phyloP scores from a whole-genome alignment of 1,284 basidiomycete genomes.

The Microbotryum violaceum region DNA sequence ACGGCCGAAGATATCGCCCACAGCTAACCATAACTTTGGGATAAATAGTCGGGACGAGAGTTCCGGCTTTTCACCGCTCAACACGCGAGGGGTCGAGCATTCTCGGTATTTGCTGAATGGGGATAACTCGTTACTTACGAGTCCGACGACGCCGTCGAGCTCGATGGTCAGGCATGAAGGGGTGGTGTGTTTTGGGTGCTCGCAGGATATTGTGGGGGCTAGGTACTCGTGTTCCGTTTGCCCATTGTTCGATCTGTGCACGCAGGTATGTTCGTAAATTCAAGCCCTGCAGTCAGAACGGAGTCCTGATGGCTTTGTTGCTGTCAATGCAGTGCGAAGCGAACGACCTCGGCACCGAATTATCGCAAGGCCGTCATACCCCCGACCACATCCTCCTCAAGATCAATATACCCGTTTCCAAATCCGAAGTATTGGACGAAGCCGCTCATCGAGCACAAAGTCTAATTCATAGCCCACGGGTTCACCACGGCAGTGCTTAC shows the following conservation, averaged over 20 bases:
- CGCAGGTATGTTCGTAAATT: neutral
- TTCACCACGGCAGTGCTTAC: neutral
- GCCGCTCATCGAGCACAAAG: neutral
- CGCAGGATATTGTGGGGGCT: constrained; percentile 1
- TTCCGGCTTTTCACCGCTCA: too few relatives aligned
- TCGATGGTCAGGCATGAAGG: neutral
- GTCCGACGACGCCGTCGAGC: too few relatives aligned
- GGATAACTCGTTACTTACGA: too few relatives aligned
- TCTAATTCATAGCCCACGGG: neutral
- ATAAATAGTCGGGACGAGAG: too few relatives aligned
- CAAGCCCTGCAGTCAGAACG: neutral
- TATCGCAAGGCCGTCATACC: constrained; percentile 2
- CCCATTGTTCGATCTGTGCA: constrained; percentile 5
- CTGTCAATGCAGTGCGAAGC: constrained; percentile 4
- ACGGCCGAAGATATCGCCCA: neutral
- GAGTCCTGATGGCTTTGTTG: neutral
- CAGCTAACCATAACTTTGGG: too few relatives aligned
- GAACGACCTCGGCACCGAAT: neutral
- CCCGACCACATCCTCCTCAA: constrained; percentile 21
- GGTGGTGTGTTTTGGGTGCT: constrained; percentile 4
- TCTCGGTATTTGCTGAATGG: too few relatives aligned
- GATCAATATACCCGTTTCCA: constrained; percentile 1
- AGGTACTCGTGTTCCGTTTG: constrained; percentile 4
- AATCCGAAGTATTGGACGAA: neutral
- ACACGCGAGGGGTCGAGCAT: too few relatives aligned